Percentiles rank a stretch among this genome's conserved stretches.
Conservation (phyloP, 305 asterid species). For the Solanum hybrid region DNA sequence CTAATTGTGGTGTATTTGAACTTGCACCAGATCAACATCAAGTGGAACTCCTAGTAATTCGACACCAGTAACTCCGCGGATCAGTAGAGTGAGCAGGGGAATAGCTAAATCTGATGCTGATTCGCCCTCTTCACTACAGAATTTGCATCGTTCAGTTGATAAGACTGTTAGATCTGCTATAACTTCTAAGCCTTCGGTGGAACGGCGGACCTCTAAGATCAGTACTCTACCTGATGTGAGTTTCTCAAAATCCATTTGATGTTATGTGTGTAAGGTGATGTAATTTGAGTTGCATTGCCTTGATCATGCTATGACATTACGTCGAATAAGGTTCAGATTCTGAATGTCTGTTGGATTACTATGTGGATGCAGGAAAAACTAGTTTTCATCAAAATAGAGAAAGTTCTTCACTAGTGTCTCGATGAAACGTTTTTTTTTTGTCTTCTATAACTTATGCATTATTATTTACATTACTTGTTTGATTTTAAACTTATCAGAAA, state of each 20-base stretch:
- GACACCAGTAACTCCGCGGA: conserved; percentile 39
- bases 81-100: conserved; percentile 36
- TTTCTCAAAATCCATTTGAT: background rate
- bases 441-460: background rate
- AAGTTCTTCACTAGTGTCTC: background rate
- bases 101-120: conserved; percentile 40
- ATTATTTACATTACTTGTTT: background rate
- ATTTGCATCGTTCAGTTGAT: conserved; percentile 36
- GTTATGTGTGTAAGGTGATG: background rate
- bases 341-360: background rate
- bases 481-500: conserved; percentile 32
- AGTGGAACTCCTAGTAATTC: conserved; percentile 37
- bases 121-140: conserved; percentile 39
- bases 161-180: conserved; percentile 34
- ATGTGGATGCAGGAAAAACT: background rate
- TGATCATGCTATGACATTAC: background rate
- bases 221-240: conserved; percentile 49
- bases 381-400: background rate
- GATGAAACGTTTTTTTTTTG: background rate
- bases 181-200: conserved; percentile 37
- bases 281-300: background rate
- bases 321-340: background rate
- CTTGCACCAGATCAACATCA: conserved; percentile 34
- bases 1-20: conserved; percentile 4
- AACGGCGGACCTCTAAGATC: conserved; percentile 43